These are phyloP conservation scores for Gentiana straminea DNA, from an alignment of 257 asterid species.

Conservation along the genomic window DNA sequence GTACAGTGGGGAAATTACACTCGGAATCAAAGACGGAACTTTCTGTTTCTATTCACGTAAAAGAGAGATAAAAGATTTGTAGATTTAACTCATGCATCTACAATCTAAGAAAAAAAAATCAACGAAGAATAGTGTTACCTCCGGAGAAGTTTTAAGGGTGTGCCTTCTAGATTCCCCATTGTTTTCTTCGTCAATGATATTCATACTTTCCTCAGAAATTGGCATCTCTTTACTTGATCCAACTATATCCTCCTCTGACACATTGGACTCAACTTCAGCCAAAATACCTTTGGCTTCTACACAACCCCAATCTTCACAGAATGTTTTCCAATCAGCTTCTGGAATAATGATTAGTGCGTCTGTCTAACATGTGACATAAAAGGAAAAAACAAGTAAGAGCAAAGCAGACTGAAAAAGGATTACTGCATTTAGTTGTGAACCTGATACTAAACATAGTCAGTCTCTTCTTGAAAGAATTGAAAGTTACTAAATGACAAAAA, in stretches of 20 bases:
- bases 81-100: neutral
- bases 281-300: slow-evolving; percentile 44
- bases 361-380: slow-evolving; percentile 34
- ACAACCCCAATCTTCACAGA: slow-evolving; percentile 93
- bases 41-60: too few species aligned
- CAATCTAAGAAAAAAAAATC: slow-evolving; percentile 8
- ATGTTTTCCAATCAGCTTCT: slow-evolving; percentile 80
- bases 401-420: neutral
- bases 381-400: slow-evolving; percentile 4
- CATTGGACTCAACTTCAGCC: slow-evolving; percentile 48
- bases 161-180: slow-evolving; percentile 33
- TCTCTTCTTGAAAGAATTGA: neutral
- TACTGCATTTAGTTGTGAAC: neutral
- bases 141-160: slow-evolving; percentile 56
- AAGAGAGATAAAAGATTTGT: too few species aligned
- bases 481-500: neutral
- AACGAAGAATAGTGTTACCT: slow-evolving; percentile 41
- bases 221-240: slow-evolving; percentile 37
- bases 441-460: neutral
- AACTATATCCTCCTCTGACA: slow-evolving; percentile 27
- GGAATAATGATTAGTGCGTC: slow-evolving; percentile 53
- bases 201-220: slow-evolving; percentile 39
- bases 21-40: too few species aligned
- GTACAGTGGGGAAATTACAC: too few species aligned
- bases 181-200: slow-evolving; percentile 30